Percentiles rank a stretch among this genome's conserved stretches.
These are phyloP conservation scores for Moricandia arvensis DNA, from an alignment of 345 rosid genomes.

Conservation along the genomic window DNA sequence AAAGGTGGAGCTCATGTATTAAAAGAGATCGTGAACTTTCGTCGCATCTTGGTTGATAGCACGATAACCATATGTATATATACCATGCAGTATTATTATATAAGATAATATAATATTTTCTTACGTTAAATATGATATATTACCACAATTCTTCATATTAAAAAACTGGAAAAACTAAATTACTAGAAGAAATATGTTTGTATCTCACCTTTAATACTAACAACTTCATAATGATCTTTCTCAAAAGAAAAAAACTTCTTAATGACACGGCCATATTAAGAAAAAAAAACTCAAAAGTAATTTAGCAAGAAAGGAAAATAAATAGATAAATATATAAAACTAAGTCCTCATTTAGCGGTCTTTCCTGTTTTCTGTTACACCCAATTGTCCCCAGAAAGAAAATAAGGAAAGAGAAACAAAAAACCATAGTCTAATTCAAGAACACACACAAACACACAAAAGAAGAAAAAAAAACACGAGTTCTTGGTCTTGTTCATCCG, in stretches of 20 bases:
- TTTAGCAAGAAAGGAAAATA: neutral
- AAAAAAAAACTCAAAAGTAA: neutral
- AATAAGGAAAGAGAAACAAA: neutral
- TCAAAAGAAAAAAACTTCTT: neutral
- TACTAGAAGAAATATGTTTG: neutral
- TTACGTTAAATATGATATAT: neutral
- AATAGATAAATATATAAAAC: neutral
- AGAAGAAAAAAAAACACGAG: neutral
- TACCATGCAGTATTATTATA: neutral
- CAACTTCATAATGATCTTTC: conserved; percentile 4
- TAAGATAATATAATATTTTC: neutral
- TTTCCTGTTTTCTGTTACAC: conserved; percentile 31
- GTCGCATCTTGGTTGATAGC: conserved; percentile 35
- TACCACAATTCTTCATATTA: neutral
- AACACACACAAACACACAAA: neutral
- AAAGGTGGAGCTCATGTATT: conserved; percentile 34
- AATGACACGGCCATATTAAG: conserved; percentile 9
- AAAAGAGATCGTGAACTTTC: conserved; percentile 17
- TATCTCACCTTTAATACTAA: neutral
- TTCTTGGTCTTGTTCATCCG: neutral
- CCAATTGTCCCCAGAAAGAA: conserved; percentile 14
- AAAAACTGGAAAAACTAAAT: neutral
- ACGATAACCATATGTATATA: conserved; percentile 11
- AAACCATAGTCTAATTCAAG: conserved; percentile 6
- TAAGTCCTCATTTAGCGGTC: conserved; percentile 22